These are phyloP conservation scores for Cryptococcus jaspeensis DNA, from an alignment of 1,284 basidiomycete species.

Conservation along the genomic window DNA sequence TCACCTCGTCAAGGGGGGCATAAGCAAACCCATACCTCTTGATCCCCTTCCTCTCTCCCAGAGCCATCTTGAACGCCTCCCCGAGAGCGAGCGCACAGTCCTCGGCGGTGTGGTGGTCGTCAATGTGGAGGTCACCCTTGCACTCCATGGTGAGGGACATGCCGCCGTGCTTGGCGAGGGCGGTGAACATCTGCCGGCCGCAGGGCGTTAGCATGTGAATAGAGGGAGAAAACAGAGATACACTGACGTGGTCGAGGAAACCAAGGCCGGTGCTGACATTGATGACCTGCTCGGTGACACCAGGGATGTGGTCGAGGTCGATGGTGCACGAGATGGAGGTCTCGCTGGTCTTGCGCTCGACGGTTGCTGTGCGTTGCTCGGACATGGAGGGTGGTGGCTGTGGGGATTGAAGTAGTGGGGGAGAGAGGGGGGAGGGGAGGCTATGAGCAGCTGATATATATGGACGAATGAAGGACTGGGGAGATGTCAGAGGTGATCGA, in stretches of 20 bases:
- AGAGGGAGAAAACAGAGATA: not conserved
- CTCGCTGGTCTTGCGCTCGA: slow-evolving; percentile 88
- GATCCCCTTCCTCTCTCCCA: slow-evolving; percentile 94
- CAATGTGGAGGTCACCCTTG: slow-evolving; percentile 94
- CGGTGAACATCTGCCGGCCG: slow-evolving; percentile 73
- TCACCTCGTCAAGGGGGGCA: slow-evolving; percentile 93
- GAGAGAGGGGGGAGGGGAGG: not conserved
- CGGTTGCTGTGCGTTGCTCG: slow-evolving; percentile 59
- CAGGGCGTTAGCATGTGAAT: not conserved
- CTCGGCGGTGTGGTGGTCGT: slow-evolving; percentile 99
- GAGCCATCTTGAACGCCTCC: slow-evolving; percentile 89
- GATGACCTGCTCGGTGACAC: slow-evolving; percentile 69
- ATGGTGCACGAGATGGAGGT: slow-evolving; percentile 82
- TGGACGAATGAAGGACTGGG: not conserved
- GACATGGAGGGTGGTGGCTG: slow-evolving; percentile 38
- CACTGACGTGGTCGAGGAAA: slow-evolving; percentile 90
- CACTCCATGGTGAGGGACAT: slow-evolving; percentile 88
- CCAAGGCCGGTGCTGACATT: slow-evolving; percentile 92
- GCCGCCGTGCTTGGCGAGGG: slow-evolving; percentile 88
- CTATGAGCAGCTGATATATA: not conserved
- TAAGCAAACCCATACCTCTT: slow-evolving; percentile 93
- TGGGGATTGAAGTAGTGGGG: no score
- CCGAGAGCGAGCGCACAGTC: slow-evolving; percentile 92
- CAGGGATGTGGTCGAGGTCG: slow-evolving; percentile 76
- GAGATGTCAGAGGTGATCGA: not conserved